These are phyloP conservation scores for Pythium guiyangense DNA, from an alignment of 352 stramenopile genomes.

Conservation along the genomic window DNA sequence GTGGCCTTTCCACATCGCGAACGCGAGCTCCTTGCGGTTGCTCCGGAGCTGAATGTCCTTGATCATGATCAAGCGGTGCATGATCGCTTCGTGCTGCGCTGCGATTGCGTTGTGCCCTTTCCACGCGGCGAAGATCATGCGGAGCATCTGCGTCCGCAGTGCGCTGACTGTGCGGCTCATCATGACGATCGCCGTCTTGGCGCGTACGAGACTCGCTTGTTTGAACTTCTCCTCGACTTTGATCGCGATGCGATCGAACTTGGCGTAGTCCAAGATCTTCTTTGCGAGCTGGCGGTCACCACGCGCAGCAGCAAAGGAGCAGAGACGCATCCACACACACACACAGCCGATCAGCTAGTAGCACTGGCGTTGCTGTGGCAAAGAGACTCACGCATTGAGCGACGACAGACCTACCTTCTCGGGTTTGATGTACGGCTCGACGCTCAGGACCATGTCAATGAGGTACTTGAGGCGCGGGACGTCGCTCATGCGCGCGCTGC, in stretches of 20 bases:
- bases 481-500: slow-evolving; percentile 64
- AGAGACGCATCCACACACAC: neutral
- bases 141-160: slow-evolving; percentile 54
- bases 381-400: too few relatives aligned
- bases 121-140: slow-evolving; percentile 79
- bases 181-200: slow-evolving; percentile 77
- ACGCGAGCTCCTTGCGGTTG: slow-evolving; percentile 39
- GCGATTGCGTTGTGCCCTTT: slow-evolving; percentile 55
- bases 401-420: slow-evolving; percentile 26
- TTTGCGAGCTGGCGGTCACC: slow-evolving; percentile 42
- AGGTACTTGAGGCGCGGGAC: slow-evolving; percentile 70
- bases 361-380: neutral
- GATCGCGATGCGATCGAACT: slow-evolving; percentile 73
- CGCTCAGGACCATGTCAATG: slow-evolving; percentile 72
- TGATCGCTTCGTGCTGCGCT: slow-evolving; percentile 39
- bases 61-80: slow-evolving; percentile 61
- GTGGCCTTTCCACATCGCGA: slow-evolving; percentile 57
- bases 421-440: slow-evolving; percentile 55
- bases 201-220: slow-evolving; percentile 65
- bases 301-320: neutral
- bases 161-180: slow-evolving; percentile 63
- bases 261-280: slow-evolving; percentile 69
- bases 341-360: neutral
- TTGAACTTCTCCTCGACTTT: slow-evolving; percentile 74
- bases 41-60: slow-evolving; percentile 52